Percentiles rank a stretch among this genome's conserved stretches.
These are phyloP conservation scores for Lactarius quietus DNA, from an alignment of 768 basidiomycete species.

Conservation along the genomic window DNA sequence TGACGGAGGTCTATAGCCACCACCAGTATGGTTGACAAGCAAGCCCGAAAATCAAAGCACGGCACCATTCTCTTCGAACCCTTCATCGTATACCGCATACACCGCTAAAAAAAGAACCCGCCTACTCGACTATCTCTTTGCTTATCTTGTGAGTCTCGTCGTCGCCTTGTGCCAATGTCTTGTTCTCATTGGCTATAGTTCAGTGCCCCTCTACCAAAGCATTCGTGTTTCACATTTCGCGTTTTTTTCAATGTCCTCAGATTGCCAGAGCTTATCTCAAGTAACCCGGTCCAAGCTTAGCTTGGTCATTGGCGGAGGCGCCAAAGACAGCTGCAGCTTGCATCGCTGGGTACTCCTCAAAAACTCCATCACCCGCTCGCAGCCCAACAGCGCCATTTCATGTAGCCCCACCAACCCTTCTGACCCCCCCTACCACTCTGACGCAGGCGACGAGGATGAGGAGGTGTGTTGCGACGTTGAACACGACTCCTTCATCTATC, in stretches of 20 bases:
- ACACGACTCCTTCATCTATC: constrained; percentile 74
- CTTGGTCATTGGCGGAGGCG: constrained; percentile 48
- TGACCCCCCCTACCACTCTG: constrained; percentile 37
- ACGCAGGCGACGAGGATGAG: constrained; percentile 44
- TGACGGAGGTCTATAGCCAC: constrained; percentile 30
- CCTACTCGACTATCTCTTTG: constrained; percentile 14
- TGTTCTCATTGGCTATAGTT: background rate
- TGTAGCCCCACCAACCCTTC: constrained; percentile 26
- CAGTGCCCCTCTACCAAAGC: constrained; percentile 6
- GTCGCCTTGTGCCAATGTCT: constrained; percentile 3
- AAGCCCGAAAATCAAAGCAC: constrained; percentile 76
- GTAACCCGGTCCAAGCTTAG: constrained; percentile 55
- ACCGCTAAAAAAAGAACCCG: constrained; percentile 41
- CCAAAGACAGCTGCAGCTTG: constrained; percentile 67
- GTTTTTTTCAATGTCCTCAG: constrained; percentile 46
- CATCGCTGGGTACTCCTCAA: constrained; percentile 87
- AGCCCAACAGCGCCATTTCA: constrained; percentile 39
- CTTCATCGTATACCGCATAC: constrained; percentile 85
- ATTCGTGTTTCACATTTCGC: constrained; percentile 21
- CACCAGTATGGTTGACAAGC: constrained; percentile 78
- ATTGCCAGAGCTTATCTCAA: constrained; percentile 50
- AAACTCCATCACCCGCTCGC: constrained; percentile 68
- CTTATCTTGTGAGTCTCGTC: constrained; percentile 18
- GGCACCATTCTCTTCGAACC: constrained; percentile 86
- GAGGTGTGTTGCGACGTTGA: constrained; percentile 48